Base-by-base conservation (phyloP, 2,329 filamentous ascomycete genomes). In the Cercospora janseana region DNA sequence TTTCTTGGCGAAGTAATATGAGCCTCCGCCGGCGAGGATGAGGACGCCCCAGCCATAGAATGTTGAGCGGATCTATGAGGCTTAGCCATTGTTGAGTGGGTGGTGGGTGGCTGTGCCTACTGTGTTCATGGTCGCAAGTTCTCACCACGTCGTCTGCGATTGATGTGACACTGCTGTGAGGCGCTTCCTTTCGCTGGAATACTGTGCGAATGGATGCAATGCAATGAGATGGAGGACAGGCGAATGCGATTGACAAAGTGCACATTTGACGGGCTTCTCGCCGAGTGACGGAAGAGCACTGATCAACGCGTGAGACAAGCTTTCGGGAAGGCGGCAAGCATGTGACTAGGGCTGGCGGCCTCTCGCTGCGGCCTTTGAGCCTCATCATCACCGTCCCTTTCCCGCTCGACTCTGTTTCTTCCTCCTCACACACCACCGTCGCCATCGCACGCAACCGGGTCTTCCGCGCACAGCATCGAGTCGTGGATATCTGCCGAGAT, bases 1-100 rank as follows among this genome's bases (percentile, higher is more conserved):
- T 66, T 82, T 80, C 79, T 98, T 98, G 58, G 93, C 93, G 69
- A 96, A 95, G 76, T 88, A 90, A 78, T 97, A 98, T 64, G 92
- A 90, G 57, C 86, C 88, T 59, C 83, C 93, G 66, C 92, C 93
- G 60, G 91, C 90, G 62, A 86, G 78, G 67, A 91, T 93, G 47
- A 97, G 80, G 42, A 89, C 80, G 62, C 88, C 91, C 93, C 89
- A 96, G 66, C 93, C 93, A 66, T 92, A 75, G 87, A 90, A 63
- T 52, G 66, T 64, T 37, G 64, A 66, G 48, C 61, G 50, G 21
- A 58, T 47, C 60, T 60, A 38, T 29, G 4, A 15, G 23, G 16
- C 34, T 47, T 40, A 47, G 44, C 26, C 21, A 34, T 28, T 37
- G 32, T 20, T 12, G 2, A 8, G 29, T 32, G 31, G 31, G 16